phyloP scores from a whole-genome alignment of 352 stramenopile species.

The Globisporangium radiosum region DNA sequence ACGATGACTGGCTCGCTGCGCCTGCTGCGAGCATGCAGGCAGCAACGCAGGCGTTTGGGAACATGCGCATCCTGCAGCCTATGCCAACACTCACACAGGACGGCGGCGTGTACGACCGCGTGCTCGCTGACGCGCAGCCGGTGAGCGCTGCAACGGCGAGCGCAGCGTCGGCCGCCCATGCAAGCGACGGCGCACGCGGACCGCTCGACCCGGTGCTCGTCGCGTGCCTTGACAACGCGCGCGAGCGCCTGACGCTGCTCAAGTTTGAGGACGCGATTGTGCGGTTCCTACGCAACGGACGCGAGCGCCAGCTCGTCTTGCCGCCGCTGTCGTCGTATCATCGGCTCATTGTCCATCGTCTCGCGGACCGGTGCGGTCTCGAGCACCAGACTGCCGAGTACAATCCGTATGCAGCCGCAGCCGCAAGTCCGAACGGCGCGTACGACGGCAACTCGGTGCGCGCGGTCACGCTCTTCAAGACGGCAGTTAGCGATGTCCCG shows the following conservation, averaged over 20 bases:
- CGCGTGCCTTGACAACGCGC: constrained; percentile 69
- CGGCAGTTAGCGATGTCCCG: constrained; percentile 65
- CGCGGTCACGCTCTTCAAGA: constrained; percentile 89
- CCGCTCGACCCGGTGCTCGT: constrained; percentile 76
- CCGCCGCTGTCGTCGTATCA: constrained; percentile 84
- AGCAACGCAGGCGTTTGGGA: constrained; percentile 22
- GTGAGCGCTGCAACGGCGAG: constrained; percentile 58
- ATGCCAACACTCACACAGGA: constrained; percentile 27
- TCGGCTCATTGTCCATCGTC: constrained; percentile 87
- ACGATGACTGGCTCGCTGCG: constrained; percentile 7
- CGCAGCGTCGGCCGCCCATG: constrained; percentile 21
- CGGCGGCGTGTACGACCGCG: constrained; percentile 40
- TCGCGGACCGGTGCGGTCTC: constrained; percentile 90
- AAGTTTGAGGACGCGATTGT: constrained; percentile 88
- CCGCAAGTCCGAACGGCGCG: background rate
- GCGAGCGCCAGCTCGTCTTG: constrained; percentile 71
- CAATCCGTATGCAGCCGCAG: constrained; percentile 31
- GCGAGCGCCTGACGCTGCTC: constrained; percentile 73
- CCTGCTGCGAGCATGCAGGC: constrained; percentile 10
- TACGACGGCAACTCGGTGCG: constrained; percentile 65
- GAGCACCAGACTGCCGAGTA: constrained; percentile 84
- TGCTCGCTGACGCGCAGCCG: constrained; percentile 18
- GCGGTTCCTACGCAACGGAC: constrained; percentile 56
- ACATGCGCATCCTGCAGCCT: constrained; percentile 33
- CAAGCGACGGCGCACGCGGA: constrained; percentile 18